These are phyloP conservation scores for Aspergillus hiratsukae DNA, from an alignment of 2,329 filamentous ascomycete genomes.

Conservation along the genomic window DNA sequence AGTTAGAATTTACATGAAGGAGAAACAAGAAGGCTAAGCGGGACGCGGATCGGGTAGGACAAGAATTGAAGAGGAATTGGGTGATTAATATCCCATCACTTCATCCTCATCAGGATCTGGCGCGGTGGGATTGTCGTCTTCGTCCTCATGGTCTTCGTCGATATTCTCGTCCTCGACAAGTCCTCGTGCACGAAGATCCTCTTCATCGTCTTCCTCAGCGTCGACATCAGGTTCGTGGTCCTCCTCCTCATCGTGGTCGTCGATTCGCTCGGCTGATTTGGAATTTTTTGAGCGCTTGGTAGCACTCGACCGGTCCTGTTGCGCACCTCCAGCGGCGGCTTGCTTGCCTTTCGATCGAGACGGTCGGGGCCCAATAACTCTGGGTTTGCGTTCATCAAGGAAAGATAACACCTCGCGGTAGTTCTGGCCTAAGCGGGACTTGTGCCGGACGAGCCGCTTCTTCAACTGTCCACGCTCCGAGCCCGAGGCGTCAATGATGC, in stretches of 20 bases:
- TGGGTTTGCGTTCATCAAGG: slow-evolving; percentile 63
- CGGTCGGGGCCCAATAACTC: slow-evolving; percentile 12
- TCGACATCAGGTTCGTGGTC: slow-evolving; percentile 20
- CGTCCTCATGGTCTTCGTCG: slow-evolving; percentile 25
- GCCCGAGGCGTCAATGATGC: slow-evolving; percentile 64
- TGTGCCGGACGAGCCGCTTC: slow-evolving; percentile 72
- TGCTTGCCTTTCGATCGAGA: slow-evolving; percentile 33
- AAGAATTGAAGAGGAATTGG: not conserved
- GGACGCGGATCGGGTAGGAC: not conserved
- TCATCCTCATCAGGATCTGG: slow-evolving; percentile 37
- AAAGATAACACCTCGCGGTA: slow-evolving; percentile 80
- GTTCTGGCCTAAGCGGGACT: slow-evolving; percentile 72
- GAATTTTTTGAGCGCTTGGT: slow-evolving; percentile 18
- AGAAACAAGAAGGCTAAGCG: not conserved
- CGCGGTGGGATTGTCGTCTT: slow-evolving; percentile 21
- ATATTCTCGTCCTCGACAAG: slow-evolving; percentile 45
- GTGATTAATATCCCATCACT: slow-evolving; percentile 39
- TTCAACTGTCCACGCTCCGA: slow-evolving; percentile 60
- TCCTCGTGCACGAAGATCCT: slow-evolving; percentile 33
- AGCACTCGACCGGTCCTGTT: slow-evolving; percentile 13
- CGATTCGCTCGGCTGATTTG: slow-evolving; percentile 41
- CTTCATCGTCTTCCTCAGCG: slow-evolving; percentile 40
- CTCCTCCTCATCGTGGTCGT: slow-evolving; percentile 39
- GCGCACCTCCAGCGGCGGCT: slow-evolving; percentile 10
- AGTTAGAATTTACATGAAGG: not conserved